A percentile compares a stretch with the other conserved stretches of the same genome.
These are phyloP conservation scores for Nidularia sp. DNA, from an alignment of 768 basidiomycete genomes.

Conservation along the genomic window DNA sequence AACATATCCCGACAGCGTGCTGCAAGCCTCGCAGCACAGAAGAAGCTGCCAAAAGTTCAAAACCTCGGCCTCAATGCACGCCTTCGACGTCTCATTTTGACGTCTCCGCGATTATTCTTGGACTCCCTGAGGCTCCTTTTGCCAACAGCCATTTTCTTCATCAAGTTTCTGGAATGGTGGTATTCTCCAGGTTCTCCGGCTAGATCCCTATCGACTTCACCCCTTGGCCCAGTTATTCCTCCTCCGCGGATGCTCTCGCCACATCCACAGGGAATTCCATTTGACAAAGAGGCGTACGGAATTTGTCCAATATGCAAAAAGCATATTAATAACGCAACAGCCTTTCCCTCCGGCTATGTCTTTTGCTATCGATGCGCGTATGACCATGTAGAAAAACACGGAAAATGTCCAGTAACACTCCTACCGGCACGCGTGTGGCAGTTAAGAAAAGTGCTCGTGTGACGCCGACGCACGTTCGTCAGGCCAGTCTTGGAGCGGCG, in stretches of 20 bases:
- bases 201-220: constrained; percentile 59
- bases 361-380: constrained; percentile 92
- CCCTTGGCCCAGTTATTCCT: constrained; percentile 65
- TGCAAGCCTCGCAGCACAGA: constrained; percentile 27
- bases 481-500: no score
- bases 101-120: constrained; percentile 60
- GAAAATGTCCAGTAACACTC: constrained; percentile 85
- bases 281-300: constrained; percentile 69
- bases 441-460: constrained; percentile 82
- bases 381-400: constrained; percentile 73
- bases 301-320: constrained; percentile 78
- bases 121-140: constrained; percentile 78
- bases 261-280: constrained; percentile 66
- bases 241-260: constrained; percentile 75
- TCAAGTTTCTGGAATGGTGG: constrained; percentile 99
- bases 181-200: constrained; percentile 92
- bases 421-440: constrained; percentile 74
- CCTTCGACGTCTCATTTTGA: constrained; percentile 42
- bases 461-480: constrained; percentile 49
- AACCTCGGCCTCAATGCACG: constrained; percentile 33
- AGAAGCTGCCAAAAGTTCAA: constrained; percentile 18
- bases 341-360: constrained; percentile 89
- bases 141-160: constrained; percentile 88
- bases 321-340: constrained; percentile 79
- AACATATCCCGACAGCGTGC: constrained; percentile 31